A percentile compares a stretch with the other conserved stretches of the same genome.
phyloP scores from a whole-genome alignment of 2,329 filamentous ascomycete species.

The Sporothrix inflata region DNA sequence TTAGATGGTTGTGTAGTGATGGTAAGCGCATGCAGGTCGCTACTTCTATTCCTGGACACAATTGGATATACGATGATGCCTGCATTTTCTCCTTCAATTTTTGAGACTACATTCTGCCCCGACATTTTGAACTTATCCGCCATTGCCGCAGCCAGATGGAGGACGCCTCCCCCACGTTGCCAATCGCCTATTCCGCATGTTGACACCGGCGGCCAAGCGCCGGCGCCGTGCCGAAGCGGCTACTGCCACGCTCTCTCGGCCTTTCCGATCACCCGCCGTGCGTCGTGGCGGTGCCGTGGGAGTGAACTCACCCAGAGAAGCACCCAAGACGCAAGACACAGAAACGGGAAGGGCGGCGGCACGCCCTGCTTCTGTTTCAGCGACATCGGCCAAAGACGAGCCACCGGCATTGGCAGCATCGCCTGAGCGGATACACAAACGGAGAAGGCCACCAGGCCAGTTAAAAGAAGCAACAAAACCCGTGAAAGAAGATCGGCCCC shows the following conservation, averaged over 20 bases:
- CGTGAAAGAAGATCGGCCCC: slow-evolving; percentile 28
- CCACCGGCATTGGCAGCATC: not conserved
- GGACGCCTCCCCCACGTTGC: not conserved
- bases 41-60: not conserved
- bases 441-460: slow-evolving; percentile 52
- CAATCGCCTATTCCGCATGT: slow-evolving; percentile 27
- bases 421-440: slow-evolving; percentile 39
- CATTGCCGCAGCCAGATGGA: not conserved
- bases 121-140: not conserved
- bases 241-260: slow-evolving; percentile 64
- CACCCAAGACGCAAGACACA: not conserved
- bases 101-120: not conserved
- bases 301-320: not conserved
- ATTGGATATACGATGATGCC: not conserved
- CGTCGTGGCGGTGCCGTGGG: not conserved
- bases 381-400: not conserved
- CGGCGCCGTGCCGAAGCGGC: slow-evolving; percentile 61
- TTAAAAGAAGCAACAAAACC: slow-evolving; percentile 45
- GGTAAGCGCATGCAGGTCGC: not conserved
- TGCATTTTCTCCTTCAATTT: not conserved
- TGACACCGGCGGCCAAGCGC: slow-evolving; percentile 51
- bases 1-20: not conserved
- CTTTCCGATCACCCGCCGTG: slow-evolving; percentile 67
- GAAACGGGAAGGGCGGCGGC: not conserved
- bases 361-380: not conserved